A percentile compares a stretch with the other conserved stretches of the same genome.
Evolutionary conservation across 2,329 filamentous ascomycete genomes (phyloP).

Genomic region (Thelonectria discophora): DNA sequence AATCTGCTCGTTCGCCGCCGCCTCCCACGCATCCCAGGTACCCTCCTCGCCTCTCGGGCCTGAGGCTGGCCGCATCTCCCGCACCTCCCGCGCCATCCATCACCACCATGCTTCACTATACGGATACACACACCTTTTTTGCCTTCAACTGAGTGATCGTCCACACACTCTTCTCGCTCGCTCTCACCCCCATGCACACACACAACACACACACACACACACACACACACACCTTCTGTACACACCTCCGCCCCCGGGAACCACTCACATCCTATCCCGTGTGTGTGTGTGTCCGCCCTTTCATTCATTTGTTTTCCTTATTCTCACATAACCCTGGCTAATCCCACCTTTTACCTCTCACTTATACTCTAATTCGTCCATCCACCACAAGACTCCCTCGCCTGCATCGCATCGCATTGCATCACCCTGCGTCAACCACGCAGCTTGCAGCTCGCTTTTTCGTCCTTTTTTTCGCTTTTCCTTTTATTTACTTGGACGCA

Average conservation of each 20-base stretch:
- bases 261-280: conserved; percentile 23
- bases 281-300: conserved; percentile 3
- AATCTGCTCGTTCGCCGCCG: conserved; percentile 19
- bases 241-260: conserved; percentile 7
- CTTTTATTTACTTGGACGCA: conserved; percentile 20
- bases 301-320: conserved; percentile 9
- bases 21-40: background rate
- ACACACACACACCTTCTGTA: conserved; percentile 4
- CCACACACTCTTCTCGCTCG: no score
- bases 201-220: conserved; percentile 11
- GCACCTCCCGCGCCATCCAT: background rate
- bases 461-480: conserved; percentile 15
- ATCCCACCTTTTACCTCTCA: conserved; percentile 16
- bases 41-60: background rate
- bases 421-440: conserved; percentile 20
- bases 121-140: no score
- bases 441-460: conserved; percentile 18
- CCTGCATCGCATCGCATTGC: conserved; percentile 17
- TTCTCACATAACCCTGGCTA: conserved; percentile 6
- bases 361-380: conserved; percentile 33
- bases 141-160: no score
- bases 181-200: conserved; percentile 3
- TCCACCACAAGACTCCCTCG: conserved; percentile 6
- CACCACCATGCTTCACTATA: background rate
- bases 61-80: conserved; percentile 1